Conservation (phyloP, 169 alveolate species). For the Plasmodium sp. region DNA sequence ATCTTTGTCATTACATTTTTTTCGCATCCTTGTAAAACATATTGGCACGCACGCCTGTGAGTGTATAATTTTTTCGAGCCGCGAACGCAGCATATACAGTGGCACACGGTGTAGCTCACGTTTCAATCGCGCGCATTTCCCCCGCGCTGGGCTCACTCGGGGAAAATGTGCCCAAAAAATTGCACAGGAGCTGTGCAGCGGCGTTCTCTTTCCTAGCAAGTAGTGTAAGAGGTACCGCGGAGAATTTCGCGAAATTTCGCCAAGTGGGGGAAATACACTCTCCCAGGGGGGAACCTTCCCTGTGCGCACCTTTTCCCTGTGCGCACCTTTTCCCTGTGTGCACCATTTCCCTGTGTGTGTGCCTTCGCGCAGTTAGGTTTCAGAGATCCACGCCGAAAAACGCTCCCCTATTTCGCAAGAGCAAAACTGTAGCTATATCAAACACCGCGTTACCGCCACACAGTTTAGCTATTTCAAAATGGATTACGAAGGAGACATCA, state of each 20-base stretch:
- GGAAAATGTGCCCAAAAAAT: neutral
- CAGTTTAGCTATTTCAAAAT: conserved; percentile 7
- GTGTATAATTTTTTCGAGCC: neutral
- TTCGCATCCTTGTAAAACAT: neutral
- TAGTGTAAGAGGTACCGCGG: neutral
- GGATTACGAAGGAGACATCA: conserved; percentile 17
- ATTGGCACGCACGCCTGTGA: neutral
- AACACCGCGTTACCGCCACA: neutral
- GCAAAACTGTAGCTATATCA: neutral
- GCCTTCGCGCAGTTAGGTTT: neutral
- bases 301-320: neutral
- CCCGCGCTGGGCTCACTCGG: neutral
- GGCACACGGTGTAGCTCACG: neutral
- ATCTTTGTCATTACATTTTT: neutral
- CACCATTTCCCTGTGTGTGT: neutral
- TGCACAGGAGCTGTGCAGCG: neutral
- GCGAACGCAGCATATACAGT: neutral
- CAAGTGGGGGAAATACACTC: neutral
- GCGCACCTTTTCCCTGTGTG: neutral
- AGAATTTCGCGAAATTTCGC: neutral
- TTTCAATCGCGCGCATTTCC: neutral
- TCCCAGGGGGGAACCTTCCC: neutral
- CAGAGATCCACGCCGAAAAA: neutral
- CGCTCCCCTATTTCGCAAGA: neutral
- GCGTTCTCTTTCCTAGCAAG: neutral